Conservation (phyloP, 345 rosid genomes). For the Hypericum androsaemum region DNA sequence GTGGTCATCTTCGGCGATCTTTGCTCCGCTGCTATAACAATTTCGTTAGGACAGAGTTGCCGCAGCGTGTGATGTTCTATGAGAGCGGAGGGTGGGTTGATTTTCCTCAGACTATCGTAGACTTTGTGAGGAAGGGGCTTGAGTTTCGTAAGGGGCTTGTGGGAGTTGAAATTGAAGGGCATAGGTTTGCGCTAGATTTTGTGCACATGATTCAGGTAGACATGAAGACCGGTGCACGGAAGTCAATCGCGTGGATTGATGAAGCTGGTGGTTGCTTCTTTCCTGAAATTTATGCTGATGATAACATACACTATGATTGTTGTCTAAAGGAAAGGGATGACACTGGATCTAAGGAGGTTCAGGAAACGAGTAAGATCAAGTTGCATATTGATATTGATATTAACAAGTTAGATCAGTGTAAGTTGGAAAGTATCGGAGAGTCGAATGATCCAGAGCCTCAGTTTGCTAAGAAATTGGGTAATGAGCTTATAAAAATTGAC, state of each 20-base stretch:
- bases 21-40: slow-evolving; percentile 52
- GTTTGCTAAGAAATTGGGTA: slow-evolving; percentile 25
- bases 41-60: slow-evolving; percentile 54
- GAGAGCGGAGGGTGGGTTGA: slow-evolving; percentile 75
- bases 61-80: slow-evolving; percentile 61
- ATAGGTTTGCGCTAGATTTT: slow-evolving; percentile 55
- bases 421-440: slow-evolving; percentile 62
- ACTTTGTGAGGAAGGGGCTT: slow-evolving; percentile 42
- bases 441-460: slow-evolving; percentile 26
- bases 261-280: slow-evolving; percentile 64
- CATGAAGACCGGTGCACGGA: slow-evolving; percentile 46
- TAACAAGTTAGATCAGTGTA: too few relatives aligned
- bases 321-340: slow-evolving; percentile 16
- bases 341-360: too few relatives aligned
- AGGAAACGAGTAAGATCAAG: too few relatives aligned
- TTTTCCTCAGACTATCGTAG: slow-evolving; percentile 37
- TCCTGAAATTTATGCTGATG: slow-evolving; percentile 49
- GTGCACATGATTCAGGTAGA: slow-evolving; percentile 69
- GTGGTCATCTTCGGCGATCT: slow-evolving; percentile 32
- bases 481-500: slow-evolving; percentile 23
- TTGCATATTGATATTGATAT: slow-evolving; percentile 76
- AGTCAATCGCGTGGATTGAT: slow-evolving; percentile 94
- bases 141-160: slow-evolving; percentile 50
- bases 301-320: slow-evolving; percentile 26
- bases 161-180: slow-evolving; percentile 47